These are phyloP conservation scores for Eucalyptus marginata DNA, from an alignment of 345 rosid genomes.

Conservation along the genomic window DNA sequence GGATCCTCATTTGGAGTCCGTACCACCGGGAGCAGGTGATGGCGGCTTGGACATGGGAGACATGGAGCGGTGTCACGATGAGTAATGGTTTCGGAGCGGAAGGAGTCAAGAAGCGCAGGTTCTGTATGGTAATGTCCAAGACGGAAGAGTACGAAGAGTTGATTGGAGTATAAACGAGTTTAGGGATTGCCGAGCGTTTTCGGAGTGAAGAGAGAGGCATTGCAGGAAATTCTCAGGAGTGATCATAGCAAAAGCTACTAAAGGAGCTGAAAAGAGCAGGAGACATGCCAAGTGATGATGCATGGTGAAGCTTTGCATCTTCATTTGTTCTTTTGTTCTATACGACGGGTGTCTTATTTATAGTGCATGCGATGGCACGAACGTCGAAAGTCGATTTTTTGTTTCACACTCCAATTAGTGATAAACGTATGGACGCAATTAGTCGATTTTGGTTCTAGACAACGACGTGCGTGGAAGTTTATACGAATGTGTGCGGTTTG, in stretches of 20 bases:
- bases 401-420: no score
- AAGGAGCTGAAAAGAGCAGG: neutral
- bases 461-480: no score
- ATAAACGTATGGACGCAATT: no score
- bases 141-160: neutral
- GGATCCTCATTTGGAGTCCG: neutral
- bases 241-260: neutral
- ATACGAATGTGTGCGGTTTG: no score
- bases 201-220: neutral
- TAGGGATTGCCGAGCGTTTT: neutral
- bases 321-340: no score
- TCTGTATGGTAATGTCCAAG: neutral
- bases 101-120: neutral
- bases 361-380: no score
- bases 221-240: neutral
- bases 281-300: neutral
- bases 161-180: neutral
- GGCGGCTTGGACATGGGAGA: constrained; percentile 23
- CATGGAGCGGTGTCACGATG: constrained; percentile 15
- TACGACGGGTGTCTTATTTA: no score
- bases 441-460: no score
- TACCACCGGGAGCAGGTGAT: constrained; percentile 6
- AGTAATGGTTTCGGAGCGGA: constrained; percentile 4
- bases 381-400: no score
- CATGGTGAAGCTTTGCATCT: no score